Percentiles rank a stretch among this genome's conserved stretches.
Evolutionary conservation across 2,329 filamentous ascomycete species (phyloP).

Genomic region (Curvularia sp.): DNA sequence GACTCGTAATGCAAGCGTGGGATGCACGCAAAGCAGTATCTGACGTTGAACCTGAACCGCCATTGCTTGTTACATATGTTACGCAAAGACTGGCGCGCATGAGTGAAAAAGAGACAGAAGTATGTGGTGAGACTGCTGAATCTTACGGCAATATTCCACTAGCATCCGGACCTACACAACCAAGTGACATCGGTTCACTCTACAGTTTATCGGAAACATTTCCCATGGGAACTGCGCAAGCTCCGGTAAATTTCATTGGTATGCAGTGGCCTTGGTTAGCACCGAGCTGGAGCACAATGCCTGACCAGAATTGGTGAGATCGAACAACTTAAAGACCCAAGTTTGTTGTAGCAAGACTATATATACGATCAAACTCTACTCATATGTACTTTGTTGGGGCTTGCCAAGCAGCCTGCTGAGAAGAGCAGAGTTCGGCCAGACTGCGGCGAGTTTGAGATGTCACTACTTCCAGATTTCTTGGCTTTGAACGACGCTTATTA

Average conservation of each 20-base stretch:
- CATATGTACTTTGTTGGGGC: not conserved
- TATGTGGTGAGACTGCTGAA: not conserved
- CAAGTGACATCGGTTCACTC: constrained; percentile 5
- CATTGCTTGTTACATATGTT: constrained; percentile 16
- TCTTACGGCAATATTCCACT: not conserved
- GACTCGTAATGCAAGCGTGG: constrained; percentile 63
- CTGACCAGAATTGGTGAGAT: constrained; percentile 14
- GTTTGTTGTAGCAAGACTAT: not conserved
- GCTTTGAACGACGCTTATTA: not conserved
- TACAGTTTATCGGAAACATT: constrained; percentile 1
- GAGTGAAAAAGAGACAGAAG: not conserved
- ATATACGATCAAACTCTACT: not conserved
- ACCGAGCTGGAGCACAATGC: constrained; percentile 13
- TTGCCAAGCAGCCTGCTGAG: not conserved
- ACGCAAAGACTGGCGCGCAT: constrained; percentile 7
- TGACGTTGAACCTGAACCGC: constrained; percentile 5
- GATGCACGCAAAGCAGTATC: constrained; percentile 21
- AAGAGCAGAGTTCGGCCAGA: not conserved
- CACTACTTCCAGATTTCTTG: not conserved
- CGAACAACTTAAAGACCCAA: not conserved
- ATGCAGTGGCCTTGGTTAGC: constrained; percentile 18
- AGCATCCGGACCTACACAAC: constrained; percentile 2
- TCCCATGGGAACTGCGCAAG: constrained; percentile 5
- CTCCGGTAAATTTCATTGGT: constrained; percentile 2
- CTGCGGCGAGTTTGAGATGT: not conserved